Percentiles rank a stretch among this genome's conserved stretches.
Conservation (phyloP, 805 yeast genomes). For the Jamesozyma rosinii region DNA sequence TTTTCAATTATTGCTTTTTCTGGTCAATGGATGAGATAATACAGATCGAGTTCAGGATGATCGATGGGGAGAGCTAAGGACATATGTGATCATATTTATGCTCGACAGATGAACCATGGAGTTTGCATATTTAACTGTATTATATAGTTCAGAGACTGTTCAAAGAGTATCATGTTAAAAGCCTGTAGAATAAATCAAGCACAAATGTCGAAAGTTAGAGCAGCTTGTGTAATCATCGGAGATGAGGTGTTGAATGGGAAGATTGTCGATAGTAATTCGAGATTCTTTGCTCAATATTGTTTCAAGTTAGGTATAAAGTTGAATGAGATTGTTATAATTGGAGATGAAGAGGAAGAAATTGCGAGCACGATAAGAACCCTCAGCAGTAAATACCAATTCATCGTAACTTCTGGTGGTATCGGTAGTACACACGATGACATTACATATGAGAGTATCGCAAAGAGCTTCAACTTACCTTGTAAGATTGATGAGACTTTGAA, state of each 20-base stretch:
- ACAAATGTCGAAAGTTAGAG: slow-evolving; percentile 22
- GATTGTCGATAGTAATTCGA: slow-evolving; percentile 69
- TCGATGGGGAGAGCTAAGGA: too few relatives aligned
- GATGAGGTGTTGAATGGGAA: slow-evolving; percentile 86
- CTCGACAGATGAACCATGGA: too few relatives aligned
- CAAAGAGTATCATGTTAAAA: background rate
- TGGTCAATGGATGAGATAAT: too few relatives aligned
- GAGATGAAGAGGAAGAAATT: slow-evolving; percentile 66
- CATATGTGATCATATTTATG: too few relatives aligned
- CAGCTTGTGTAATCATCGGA: slow-evolving; percentile 48
- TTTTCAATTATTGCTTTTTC: too few relatives aligned
- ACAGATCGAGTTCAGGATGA: too few relatives aligned
- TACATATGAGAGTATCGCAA: slow-evolving; percentile 68
- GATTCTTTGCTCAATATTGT: slow-evolving; percentile 60
- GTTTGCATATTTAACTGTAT: too few relatives aligned
- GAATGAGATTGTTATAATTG: slow-evolving; percentile 59
- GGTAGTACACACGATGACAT: slow-evolving; percentile 91
- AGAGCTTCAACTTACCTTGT: slow-evolving; percentile 46
- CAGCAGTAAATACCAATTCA: slow-evolving; percentile 47
- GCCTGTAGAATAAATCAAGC: background rate
- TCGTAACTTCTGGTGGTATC: slow-evolving; percentile 57
- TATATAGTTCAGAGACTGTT: too few relatives aligned
- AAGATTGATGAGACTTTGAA: slow-evolving; percentile 49
- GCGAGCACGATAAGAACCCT: slow-evolving; percentile 40
- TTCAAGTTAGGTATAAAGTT: slow-evolving; percentile 60